Evolutionary conservation across 305 asterid genomes (phyloP).

Genomic region (Coffea humblotiana): DNA sequence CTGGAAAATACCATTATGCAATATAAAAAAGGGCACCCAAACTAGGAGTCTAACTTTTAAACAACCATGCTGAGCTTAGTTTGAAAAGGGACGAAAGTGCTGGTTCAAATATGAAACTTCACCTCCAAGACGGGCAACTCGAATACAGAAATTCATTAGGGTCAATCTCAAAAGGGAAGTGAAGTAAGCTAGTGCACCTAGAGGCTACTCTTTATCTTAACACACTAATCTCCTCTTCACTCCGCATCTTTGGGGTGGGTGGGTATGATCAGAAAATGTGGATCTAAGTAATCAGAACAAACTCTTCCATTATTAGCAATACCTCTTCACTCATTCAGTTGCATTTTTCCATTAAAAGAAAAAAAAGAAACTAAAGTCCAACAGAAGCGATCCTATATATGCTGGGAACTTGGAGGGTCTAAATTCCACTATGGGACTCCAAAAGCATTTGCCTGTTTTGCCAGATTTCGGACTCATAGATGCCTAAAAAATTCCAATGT

Average conservation of each 20-base stretch:
- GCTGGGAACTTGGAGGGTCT: not conserved
- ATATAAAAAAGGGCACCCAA: not conserved
- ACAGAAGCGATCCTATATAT: not conserved
- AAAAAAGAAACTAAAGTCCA: not conserved
- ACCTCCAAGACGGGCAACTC: not conserved
- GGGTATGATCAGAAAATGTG: not conserved
- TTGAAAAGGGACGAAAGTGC: not conserved
- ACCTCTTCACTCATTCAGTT: not conserved
- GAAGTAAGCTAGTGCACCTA: too few relatives aligned
- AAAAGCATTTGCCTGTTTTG: too few relatives aligned
- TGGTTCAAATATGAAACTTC: not conserved
- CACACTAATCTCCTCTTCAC: not conserved
- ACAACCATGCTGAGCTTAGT: not conserved
- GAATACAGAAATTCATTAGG: not conserved
- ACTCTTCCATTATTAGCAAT: not conserved
- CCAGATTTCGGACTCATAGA: not conserved
- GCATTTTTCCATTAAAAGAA: not conserved
- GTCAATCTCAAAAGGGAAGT: too few relatives aligned
- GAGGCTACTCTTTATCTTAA: too few relatives aligned
- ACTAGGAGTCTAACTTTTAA: not conserved
- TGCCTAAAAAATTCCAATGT: too few relatives aligned
- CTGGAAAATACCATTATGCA: not conserved
- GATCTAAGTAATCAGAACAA: not conserved
- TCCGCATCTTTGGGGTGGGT: too few relatives aligned
- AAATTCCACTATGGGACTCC: not conserved